These are phyloP conservation scores for Immersiella caudata DNA, from an alignment of 495 filamentous ascomycete genomes.

Conservation along the genomic window DNA sequence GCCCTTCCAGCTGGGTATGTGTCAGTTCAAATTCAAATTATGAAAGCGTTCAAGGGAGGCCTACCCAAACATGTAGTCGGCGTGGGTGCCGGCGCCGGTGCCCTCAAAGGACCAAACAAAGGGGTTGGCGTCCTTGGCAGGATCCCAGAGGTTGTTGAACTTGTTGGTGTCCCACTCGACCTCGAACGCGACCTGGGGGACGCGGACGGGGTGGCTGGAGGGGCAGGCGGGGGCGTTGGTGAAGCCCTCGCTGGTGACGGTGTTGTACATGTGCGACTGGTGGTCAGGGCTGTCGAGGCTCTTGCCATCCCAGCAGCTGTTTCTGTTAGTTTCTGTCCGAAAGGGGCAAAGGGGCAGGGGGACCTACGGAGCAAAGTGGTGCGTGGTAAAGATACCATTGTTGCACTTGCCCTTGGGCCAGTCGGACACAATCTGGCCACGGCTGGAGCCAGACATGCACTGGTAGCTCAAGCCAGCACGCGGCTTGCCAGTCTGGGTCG, in stretches of 20 bases:
- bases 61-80: constrained; percentile 51
- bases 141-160: constrained; percentile 50
- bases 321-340: background rate
- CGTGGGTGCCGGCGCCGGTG: constrained; percentile 42
- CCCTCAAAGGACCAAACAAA: constrained; percentile 42
- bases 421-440: constrained; percentile 40
- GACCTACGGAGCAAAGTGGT: constrained; percentile 47
- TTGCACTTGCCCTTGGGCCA: constrained; percentile 47
- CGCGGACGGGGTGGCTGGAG: constrained; percentile 44
- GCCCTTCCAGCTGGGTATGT: constrained; percentile 42
- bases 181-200: constrained; percentile 50
- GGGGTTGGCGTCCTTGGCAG: constrained; percentile 37
- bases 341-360: background rate
- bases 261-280: constrained; percentile 52
- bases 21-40: too few species aligned
- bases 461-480: constrained; percentile 48
- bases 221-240: constrained; percentile 44
- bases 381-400: constrained; percentile 48
- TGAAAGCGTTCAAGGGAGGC: too few species aligned
- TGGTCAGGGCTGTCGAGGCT: constrained; percentile 57
- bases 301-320: constrained; percentile 54
- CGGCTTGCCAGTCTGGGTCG: constrained; percentile 36
- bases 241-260: constrained; percentile 40
- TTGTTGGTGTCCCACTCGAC: constrained; percentile 49
- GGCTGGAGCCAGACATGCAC: constrained; percentile 41